A percentile compares a stretch with the other conserved stretches of the same genome.
phyloP scores from a whole-genome alignment of 768 basidiomycete species.

The Termitomyces sp. region DNA sequence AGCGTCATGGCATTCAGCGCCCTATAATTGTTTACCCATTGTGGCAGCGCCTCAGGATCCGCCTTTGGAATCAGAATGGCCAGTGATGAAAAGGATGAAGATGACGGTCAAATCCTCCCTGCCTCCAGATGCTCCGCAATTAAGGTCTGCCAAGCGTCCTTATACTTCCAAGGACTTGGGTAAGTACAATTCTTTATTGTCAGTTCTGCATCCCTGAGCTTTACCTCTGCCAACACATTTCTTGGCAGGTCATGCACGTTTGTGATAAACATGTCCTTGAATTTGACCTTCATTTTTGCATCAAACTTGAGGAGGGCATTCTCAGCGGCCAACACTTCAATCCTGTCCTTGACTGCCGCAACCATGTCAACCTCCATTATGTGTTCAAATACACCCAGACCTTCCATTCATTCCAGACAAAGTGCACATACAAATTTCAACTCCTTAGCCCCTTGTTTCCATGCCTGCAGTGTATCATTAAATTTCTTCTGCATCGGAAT shows the following conservation, averaged over 20 bases:
- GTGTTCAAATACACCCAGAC: neutral
- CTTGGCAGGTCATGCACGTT: no score
- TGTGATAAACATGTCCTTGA: no score
- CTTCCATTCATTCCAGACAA: neutral
- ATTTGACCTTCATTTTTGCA: no score
- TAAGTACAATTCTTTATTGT: no score
- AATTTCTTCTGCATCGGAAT: neutral
- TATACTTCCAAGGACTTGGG: no score
- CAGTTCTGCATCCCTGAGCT: no score
- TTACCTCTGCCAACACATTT: no score
- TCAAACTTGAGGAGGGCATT: no score
- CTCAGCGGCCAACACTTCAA: no score
- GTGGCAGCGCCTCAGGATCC: neutral
- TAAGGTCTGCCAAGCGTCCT: no score
- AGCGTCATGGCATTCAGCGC: neutral
- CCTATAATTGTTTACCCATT: neutral
- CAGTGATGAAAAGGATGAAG: neutral
- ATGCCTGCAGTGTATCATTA: neutral
- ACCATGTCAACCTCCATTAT: neutral
- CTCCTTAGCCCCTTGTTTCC: neutral
- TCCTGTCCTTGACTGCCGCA: neutral
- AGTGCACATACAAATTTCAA: neutral
- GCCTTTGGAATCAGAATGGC: neutral
- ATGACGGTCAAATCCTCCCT: neutral
- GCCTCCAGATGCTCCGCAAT: no score